Evolutionary conservation across 2,329 filamentous ascomycete genomes (phyloP).

Genomic region (Helotiales sp.): DNA sequence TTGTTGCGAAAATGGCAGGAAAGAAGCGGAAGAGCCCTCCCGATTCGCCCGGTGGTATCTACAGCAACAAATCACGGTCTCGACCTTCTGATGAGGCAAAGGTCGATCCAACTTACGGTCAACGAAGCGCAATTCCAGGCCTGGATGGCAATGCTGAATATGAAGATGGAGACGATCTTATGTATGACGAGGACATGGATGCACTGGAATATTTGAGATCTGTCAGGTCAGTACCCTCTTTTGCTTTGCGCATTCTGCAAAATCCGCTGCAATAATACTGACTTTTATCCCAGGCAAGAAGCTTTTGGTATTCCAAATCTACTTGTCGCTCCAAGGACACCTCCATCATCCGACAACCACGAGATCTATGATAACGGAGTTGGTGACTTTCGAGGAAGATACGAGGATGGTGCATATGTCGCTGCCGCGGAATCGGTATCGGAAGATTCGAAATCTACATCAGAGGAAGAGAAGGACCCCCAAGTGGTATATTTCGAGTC

Average conservation of each 20-base stretch:
- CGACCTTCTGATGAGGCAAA: constrained; percentile 31
- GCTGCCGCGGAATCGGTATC: constrained; percentile 42
- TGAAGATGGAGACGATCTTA: constrained; percentile 54
- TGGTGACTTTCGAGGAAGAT: constrained; percentile 63
- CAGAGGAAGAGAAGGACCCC: constrained; percentile 46
- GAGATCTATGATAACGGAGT: constrained; percentile 51
- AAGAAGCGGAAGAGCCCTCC: constrained; percentile 26
- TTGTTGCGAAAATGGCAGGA: constrained; percentile 18
- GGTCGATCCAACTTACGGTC: constrained; percentile 66
- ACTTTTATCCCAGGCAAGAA: constrained; percentile 61
- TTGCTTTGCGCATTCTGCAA: constrained; percentile 36
- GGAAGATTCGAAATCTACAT: constrained; percentile 21
- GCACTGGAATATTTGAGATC: constrained; percentile 68
- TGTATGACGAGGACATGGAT: constrained; percentile 67
- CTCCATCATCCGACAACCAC: constrained; percentile 33
- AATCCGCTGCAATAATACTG: constrained; percentile 28
- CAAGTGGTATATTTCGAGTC: constrained; percentile 64
- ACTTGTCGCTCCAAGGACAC: constrained; percentile 59
- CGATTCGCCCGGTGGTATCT: constrained; percentile 14
- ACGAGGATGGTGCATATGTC: constrained; percentile 77
- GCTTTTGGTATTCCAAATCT: constrained; percentile 72
- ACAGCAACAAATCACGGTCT: constrained; percentile 27
- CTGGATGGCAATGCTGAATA: constrained; percentile 45
- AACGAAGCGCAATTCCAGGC: constrained; percentile 71
- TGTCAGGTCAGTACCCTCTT: constrained; percentile 59